Percentiles rank a stretch among this genome's conserved stretches.
These are phyloP conservation scores for Colletotrichum melonis DNA, from an alignment of 2,329 filamentous ascomycete genomes.

Conservation along the genomic window DNA sequence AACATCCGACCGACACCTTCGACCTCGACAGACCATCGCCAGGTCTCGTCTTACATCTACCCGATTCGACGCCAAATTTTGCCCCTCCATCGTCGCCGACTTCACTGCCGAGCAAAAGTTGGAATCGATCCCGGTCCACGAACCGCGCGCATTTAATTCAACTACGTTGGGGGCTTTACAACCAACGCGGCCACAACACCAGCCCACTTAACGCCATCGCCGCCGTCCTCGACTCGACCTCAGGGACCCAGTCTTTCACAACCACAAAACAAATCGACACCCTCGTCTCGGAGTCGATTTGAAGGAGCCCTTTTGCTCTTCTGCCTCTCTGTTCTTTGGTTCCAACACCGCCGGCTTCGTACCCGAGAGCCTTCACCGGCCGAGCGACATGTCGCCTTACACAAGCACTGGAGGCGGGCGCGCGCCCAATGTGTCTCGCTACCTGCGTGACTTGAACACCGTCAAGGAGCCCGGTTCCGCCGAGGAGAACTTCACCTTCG, in stretches of 20 bases:
- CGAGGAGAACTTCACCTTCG: constrained; percentile 72
- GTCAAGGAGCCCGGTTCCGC: constrained; percentile 67
- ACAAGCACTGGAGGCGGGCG: constrained; percentile 71
- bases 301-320: constrained; percentile 21
- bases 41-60: neutral
- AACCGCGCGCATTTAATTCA: constrained; percentile 13
- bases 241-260: constrained; percentile 15
- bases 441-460: constrained; percentile 87
- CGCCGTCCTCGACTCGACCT: constrained; percentile 6
- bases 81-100: constrained; percentile 21
- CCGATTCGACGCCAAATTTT: neutral
- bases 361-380: constrained; percentile 21
- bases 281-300: constrained; percentile 12
- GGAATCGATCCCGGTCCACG: constrained; percentile 10
- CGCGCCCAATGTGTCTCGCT: constrained; percentile 89
- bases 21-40: neutral
- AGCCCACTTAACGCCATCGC: constrained; percentile 28
- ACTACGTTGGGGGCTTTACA: constrained; percentile 6
- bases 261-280: constrained; percentile 30
- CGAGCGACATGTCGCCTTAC: constrained; percentile 72
- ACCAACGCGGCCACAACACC: constrained; percentile 15
- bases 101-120: constrained; percentile 17
- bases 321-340: neutral
- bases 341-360: constrained; percentile 1
- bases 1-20: neutral